phyloP scores from a whole-genome alignment of 768 basidiomycete species.

The Hygrophoropsis aurantiaca region DNA sequence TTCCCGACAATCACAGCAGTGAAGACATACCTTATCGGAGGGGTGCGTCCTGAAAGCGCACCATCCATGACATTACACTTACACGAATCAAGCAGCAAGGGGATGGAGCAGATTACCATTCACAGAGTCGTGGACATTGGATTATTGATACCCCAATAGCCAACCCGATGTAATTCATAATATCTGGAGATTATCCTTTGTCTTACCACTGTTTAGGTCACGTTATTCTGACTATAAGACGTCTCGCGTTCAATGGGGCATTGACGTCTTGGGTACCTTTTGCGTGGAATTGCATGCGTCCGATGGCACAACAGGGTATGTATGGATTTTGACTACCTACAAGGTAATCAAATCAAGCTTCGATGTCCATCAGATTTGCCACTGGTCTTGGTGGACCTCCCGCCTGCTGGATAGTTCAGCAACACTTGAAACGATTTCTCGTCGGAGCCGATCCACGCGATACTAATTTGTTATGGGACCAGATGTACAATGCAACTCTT shows the following conservation, averaged over 20 bases:
- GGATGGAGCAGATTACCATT: constrained; percentile 1
- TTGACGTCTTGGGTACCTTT: constrained; percentile 31
- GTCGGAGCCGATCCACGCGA: constrained; percentile 28
- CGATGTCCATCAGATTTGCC: constrained; percentile 17
- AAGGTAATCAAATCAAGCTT: background rate
- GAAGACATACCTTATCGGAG: constrained; percentile 21
- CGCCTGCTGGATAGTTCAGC: constrained; percentile 30
- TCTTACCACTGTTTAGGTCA: constrained; percentile 20
- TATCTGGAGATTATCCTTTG: no score
- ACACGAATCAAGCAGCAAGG: constrained; percentile 4
- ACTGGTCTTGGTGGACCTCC: constrained; percentile 32
- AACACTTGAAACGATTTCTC: constrained; percentile 30
- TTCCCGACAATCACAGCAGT: constrained; percentile 25
- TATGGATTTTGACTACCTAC: background rate
- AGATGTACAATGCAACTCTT: constrained; percentile 30
- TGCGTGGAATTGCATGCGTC: constrained; percentile 28
- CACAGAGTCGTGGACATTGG: constrained; percentile 23
- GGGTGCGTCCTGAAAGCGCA: constrained; percentile 7
- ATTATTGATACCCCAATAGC: constrained; percentile 25
- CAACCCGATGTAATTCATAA: constrained; percentile 6
- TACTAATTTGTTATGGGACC: constrained; percentile 28
- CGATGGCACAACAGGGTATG: constrained; percentile 29
- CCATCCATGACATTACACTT: background rate
- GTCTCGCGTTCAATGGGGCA: constrained; percentile 27
- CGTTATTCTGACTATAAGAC: constrained; percentile 26